A percentile compares a stretch with the other conserved stretches of the same genome.
These are phyloP conservation scores for Trichomonas gallinae DNA, from an alignment of 208 protist species.

Conservation along the genomic window DNA sequence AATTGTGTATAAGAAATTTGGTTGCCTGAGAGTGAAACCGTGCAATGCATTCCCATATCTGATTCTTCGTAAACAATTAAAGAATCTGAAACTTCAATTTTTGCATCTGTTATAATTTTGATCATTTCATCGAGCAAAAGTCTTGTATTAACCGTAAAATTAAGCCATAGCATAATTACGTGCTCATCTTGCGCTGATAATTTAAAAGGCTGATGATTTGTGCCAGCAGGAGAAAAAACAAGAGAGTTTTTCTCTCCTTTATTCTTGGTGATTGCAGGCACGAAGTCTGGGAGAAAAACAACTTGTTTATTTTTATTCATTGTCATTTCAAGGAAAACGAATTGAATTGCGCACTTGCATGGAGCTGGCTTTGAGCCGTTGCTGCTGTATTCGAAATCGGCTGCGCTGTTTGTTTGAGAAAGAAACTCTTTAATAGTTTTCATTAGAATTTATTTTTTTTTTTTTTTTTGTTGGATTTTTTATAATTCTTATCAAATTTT, in stretches of 20 bases:
- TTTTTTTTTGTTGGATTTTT: too few species aligned
- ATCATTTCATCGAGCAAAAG: background rate
- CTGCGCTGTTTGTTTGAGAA: background rate
- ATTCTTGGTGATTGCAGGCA: background rate
- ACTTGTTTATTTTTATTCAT: background rate
- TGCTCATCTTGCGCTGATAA: background rate
- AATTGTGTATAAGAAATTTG: background rate
- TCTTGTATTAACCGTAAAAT: background rate
- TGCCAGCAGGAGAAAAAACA: background rate
- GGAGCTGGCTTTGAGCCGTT: background rate
- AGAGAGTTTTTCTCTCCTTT: background rate
- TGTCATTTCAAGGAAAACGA: background rate
- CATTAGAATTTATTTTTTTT: too few species aligned
- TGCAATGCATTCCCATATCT: background rate
- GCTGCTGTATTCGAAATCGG: background rate
- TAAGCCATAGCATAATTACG: background rate
- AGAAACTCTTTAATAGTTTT: background rate
- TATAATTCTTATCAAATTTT: too few species aligned
- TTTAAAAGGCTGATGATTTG: background rate
- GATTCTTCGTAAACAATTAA: background rate
- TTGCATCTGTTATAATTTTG: background rate
- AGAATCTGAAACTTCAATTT: background rate
- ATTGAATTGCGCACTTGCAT: background rate
- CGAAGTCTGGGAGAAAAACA: background rate
- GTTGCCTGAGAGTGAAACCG: background rate